phyloP scores from a whole-genome alignment of 176 grass and related monocot genomes.

The Canna indica region DNA sequence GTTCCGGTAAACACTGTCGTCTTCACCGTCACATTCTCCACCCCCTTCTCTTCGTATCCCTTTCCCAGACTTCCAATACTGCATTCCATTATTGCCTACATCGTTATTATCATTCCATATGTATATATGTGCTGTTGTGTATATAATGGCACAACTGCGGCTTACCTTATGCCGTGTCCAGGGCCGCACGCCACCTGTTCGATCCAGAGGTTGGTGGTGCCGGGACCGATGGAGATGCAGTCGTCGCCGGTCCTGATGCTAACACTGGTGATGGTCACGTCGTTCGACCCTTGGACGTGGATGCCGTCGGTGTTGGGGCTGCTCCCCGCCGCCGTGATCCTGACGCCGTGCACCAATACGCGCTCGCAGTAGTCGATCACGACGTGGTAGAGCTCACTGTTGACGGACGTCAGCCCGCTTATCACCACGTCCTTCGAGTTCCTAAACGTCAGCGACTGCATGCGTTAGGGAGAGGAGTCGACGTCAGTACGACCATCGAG shows the following conservation, averaged over 20 bases:
- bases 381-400: slow-evolving; percentile 69
- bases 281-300: slow-evolving; percentile 65
- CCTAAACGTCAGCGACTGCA: slow-evolving; percentile 67
- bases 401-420: slow-evolving; percentile 45
- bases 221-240: slow-evolving; percentile 83
- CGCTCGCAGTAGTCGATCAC: slow-evolving; percentile 46
- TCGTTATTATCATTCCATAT: too few relatives aligned
- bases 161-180: slow-evolving; percentile 92
- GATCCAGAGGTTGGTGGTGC: slow-evolving; percentile 74
- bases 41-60: slow-evolving; percentile 31
- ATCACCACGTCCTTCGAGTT: slow-evolving; percentile 61
- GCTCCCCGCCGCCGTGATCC: slow-evolving; percentile 42
- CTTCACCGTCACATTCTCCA: slow-evolving; percentile 84
- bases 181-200: slow-evolving; percentile 76
- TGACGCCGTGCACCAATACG: slow-evolving; percentile 47
- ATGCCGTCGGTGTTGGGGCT: slow-evolving; percentile 95
- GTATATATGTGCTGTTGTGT: background rate
- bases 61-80: slow-evolving; percentile 61
- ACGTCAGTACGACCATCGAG: too few relatives aligned
- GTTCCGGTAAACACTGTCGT: slow-evolving; percentile 61
- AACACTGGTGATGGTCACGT: slow-evolving; percentile 44
- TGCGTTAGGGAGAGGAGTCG: too few relatives aligned
- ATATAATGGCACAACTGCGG: too few relatives aligned
- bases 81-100: too few relatives aligned
- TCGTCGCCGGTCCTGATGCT: slow-evolving; percentile 74